A percentile compares a stretch with the other conserved stretches of the same genome.
These are phyloP conservation scores for Pichia sp. DNA, from an alignment of 1,139 yeast species.

Conservation along the genomic window DNA sequence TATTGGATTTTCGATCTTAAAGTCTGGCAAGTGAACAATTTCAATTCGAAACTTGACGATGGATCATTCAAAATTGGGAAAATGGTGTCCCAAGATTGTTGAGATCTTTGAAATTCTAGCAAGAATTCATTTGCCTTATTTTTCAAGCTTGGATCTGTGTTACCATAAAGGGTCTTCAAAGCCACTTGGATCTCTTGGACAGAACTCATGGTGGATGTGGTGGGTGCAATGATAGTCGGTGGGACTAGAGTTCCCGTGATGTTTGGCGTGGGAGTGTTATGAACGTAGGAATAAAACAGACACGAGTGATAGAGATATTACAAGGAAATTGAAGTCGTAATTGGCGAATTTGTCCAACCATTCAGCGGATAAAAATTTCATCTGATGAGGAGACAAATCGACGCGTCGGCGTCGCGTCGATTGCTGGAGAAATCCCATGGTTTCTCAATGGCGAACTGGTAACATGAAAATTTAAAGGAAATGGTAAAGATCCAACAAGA, in stretches of 20 bases:
- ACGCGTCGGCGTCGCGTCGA: constrained; percentile 5
- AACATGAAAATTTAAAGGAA: too few species aligned
- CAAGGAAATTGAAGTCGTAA: too few species aligned
- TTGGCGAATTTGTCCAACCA: too few species aligned
- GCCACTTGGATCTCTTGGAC: constrained; percentile 40
- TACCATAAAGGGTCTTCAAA: constrained; percentile 60
- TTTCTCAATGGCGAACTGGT: neutral
- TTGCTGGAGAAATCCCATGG: too few species aligned
- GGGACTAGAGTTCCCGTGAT: constrained; percentile 2
- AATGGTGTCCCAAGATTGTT: constrained; percentile 62
- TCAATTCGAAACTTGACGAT: constrained; percentile 43
- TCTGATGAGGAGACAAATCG: too few species aligned
- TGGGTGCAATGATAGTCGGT: too few species aligned
- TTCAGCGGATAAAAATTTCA: too few species aligned
- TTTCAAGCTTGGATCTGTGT: constrained; percentile 44
- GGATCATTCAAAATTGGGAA: constrained; percentile 29
- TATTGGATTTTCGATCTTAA: constrained; percentile 80
- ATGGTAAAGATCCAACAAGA: too few species aligned
- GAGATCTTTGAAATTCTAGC: constrained; percentile 80
- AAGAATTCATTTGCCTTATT: constrained; percentile 63
- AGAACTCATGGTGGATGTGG: constrained; percentile 2
- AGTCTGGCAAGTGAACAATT: constrained; percentile 89
- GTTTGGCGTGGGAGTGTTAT: neutral
- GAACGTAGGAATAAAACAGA: too few species aligned
- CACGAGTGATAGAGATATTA: too few species aligned